Evolutionary conservation across 2,329 filamentous ascomycete genomes (phyloP).

Genomic region (Neofusicoccum umdonicola): DNA sequence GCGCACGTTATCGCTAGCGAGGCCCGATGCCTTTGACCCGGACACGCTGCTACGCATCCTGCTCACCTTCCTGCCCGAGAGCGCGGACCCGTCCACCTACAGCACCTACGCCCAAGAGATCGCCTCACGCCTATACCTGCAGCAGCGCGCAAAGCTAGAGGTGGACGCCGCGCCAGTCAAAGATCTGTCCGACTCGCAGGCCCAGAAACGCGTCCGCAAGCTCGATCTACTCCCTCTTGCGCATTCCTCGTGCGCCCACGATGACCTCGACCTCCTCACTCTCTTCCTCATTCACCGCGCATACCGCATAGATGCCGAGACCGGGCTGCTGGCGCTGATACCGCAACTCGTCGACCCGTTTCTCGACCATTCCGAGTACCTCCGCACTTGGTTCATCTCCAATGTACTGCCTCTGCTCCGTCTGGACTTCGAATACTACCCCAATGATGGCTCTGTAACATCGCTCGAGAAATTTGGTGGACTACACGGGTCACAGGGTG

Average conservation of each 20-base stretch:
- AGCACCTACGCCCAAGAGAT: conserved; percentile 60
- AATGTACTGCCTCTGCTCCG: conserved; percentile 67
- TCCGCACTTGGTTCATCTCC: conserved; percentile 68
- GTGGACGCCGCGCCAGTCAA: conserved; percentile 59
- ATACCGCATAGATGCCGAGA: conserved; percentile 67
- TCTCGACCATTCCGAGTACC: conserved; percentile 57
- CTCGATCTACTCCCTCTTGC: conserved; percentile 61
- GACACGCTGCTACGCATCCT: conserved; percentile 70
- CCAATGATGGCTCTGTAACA: conserved; percentile 41
- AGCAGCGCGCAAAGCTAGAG: conserved; percentile 34
- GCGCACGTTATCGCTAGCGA: conserved; percentile 56
- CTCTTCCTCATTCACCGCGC: conserved; percentile 67
- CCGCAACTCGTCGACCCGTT: conserved; percentile 69
- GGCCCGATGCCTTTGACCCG: conserved; percentile 58
- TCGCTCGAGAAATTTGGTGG: conserved; percentile 64
- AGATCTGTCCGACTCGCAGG: conserved; percentile 61
- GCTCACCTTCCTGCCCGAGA: conserved; percentile 75
- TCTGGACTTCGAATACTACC: conserved; percentile 69
- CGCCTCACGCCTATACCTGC: conserved; percentile 46
- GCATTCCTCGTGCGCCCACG: conserved; percentile 47
- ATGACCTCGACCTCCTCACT: conserved; percentile 55
- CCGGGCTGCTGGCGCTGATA: conserved; percentile 68
- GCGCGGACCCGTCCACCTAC: conserved; percentile 62
- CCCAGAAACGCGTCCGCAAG: conserved; percentile 61
- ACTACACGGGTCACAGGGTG: conserved; percentile 58